Evolutionary conservation across 352 stramenopile genomes (phyloP).

Genomic region (Phytophthora meadii): DNA sequence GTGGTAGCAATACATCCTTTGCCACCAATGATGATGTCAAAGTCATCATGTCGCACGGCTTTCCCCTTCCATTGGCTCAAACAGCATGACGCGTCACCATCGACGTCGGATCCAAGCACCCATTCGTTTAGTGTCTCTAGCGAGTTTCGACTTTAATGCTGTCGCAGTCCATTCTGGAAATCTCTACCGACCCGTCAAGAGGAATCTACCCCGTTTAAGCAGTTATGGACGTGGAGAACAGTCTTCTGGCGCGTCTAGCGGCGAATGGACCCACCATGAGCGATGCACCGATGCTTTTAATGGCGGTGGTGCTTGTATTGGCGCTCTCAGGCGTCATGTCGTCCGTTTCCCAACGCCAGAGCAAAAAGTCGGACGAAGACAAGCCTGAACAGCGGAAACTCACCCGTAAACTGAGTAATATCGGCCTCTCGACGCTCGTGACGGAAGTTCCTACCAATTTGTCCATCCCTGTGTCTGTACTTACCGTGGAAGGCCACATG

Average conservation of each 20-base stretch:
- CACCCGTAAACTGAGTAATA: conserved; percentile 73
- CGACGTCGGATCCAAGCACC: conserved; percentile 3
- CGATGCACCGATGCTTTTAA: conserved; percentile 36
- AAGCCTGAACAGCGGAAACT: conserved; percentile 28
- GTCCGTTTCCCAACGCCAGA: conserved; percentile 34
- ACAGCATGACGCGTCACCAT: conserved; percentile 2
- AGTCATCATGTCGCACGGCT: conserved; percentile 15
- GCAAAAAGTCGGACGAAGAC: conserved; percentile 3
- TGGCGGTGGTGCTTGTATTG: conserved; percentile 45
- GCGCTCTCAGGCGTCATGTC: conserved; percentile 41
- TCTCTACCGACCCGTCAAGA: conserved; percentile 1
- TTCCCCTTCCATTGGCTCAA: conserved; percentile 3
- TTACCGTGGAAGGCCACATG: conserved; percentile 62
- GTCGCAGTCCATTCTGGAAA: conserved; percentile 25
- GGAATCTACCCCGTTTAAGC: neutral
- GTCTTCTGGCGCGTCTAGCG: conserved; percentile 33
- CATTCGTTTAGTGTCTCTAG: neutral
- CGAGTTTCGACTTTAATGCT: neutral
- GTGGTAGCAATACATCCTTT: neutral
- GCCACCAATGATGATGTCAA: conserved; percentile 28
- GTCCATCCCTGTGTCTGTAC: conserved; percentile 75
- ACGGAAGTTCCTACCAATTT: conserved; percentile 80
- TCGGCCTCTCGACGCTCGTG: conserved; percentile 73
- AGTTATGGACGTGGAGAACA: conserved; percentile 34
- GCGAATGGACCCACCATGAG: conserved; percentile 27